These are phyloP conservation scores for Fusarium robinianum DNA, from an alignment of 2,329 filamentous ascomycete genomes.

Conservation along the genomic window DNA sequence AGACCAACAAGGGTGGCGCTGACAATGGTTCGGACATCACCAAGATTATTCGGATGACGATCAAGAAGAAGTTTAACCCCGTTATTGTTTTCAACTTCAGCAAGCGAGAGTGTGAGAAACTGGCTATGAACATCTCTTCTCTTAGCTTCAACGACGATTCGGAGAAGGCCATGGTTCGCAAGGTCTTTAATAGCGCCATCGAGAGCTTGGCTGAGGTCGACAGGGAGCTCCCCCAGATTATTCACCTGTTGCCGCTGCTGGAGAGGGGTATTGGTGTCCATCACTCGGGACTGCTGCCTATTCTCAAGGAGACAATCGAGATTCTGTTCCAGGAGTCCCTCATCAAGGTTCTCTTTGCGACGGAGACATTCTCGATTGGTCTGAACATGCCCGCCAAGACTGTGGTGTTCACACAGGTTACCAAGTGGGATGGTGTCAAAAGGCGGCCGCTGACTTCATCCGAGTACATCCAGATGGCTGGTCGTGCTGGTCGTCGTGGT, in stretches of 20 bases:
- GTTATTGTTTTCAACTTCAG: conserved; percentile 99
- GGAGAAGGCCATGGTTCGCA: conserved; percentile 91
- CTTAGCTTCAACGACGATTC: conserved; percentile 96
- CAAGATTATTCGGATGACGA: conserved; percentile 99
- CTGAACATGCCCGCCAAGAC: conserved; percentile 99
- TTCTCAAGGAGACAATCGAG: conserved; percentile 97
- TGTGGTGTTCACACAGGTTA: conserved; percentile 96
- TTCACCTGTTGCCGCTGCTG: conserved; percentile 84
- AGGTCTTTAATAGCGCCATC: conserved; percentile 92
- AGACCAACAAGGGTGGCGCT: conserved; percentile 83
- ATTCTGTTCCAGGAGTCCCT: conserved; percentile 98
- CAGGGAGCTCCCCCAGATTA: conserved; percentile 84
- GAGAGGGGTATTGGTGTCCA: conserved; percentile 95
- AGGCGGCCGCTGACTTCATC: conserved; percentile 87
- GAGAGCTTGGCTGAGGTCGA: conserved; percentile 92
- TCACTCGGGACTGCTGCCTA: conserved; percentile 92
- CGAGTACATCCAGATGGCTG: conserved; percentile 99
- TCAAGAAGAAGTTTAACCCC: conserved; percentile 95
- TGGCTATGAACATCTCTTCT: conserved; percentile 83
- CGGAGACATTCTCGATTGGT: conserved; percentile 98
- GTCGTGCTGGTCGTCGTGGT: conserved; percentile 92
- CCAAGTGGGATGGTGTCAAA: conserved; percentile 87
- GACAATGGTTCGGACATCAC: conserved; percentile 81
- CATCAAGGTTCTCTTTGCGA: conserved; percentile 97
- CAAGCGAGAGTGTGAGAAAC: conserved; percentile 92